Base-by-base conservation (phyloP, 2,329 filamentous ascomycete species). In the Claviceps arundinis region DNA sequence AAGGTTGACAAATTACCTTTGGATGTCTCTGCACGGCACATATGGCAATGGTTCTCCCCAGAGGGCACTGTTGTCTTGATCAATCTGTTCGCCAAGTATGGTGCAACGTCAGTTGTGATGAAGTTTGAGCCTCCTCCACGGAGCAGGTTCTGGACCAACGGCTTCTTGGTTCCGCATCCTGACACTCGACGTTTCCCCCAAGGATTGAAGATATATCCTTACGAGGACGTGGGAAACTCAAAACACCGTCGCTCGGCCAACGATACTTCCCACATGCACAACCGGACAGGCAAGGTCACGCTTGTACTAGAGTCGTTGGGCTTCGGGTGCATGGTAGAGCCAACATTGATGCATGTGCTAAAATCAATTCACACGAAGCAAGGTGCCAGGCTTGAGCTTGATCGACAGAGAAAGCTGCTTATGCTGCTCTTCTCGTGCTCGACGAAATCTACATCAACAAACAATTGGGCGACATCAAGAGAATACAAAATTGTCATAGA, bases 311-410 rank as follows among this genome's bases (percentile, higher is more conserved):
- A 62, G 1, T 68, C 67, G 0, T 60, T 89, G 1, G 74, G 80
- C 17, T 84, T 89, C 57, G 85, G 87, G 0, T 70, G 80, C 42
- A 73, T 81, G 66, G 58, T 74, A 1, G 66, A 73, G 1, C 73
- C 77, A 4, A 68, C 66, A 2, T 69, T 70, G 0, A 80, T 89
- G 73, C 76, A 82, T 62, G 65, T 72, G 8, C 78, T 87, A 73
- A 75, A 75, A 50, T 57, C 59, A 1, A 37, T 65, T n/a, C 24
- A 52, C 2, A 49, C 52, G 2, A 8, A 46, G 5, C 52, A 52
- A 2, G 54, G 57, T 1, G 30, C 69, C 5, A 60, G 55, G 16
- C 38, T 71, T 11, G 62, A 65, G 46, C 49, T 69, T 1, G 62
- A 69, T 40, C 59, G 65, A 37, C 58, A 56, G 16, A 44, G 55